Evolutionary conservation across 208 protist species (phyloP).

Genomic region (Porcisia deanei): DNA sequence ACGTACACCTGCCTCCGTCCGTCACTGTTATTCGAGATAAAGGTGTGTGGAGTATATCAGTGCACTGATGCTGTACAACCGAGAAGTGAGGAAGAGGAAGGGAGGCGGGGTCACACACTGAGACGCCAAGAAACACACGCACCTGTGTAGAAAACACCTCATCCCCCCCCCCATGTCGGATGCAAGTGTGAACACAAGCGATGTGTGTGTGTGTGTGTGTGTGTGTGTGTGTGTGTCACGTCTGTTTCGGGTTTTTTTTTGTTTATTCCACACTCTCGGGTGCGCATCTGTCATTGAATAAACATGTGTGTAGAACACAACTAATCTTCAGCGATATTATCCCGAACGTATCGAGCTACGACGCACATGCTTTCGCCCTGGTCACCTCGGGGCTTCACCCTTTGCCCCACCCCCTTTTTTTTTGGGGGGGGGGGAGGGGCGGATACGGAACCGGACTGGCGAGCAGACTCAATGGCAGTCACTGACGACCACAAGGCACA

Average conservation of each 20-base stretch:
- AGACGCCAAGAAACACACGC: background rate
- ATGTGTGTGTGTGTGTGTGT: too few relatives aligned
- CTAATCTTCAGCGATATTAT: background rate
- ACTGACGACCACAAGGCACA: background rate
- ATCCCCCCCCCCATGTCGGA: background rate
- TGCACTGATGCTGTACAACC: background rate
- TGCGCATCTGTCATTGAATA: background rate
- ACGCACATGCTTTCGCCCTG: background rate
- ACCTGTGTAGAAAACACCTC: background rate
- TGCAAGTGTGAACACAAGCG: background rate
- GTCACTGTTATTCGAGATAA: slow-evolving; percentile 24
- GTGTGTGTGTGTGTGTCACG: background rate
- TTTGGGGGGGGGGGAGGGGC: background rate
- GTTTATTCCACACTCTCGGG: background rate
- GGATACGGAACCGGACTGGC: background rate
- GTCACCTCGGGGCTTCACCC: too few relatives aligned
- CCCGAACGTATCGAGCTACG: background rate
- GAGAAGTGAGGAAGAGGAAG: background rate
- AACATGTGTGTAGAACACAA: background rate
- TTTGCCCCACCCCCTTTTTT: background rate
- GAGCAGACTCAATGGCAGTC: background rate
- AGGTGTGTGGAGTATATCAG: background rate
- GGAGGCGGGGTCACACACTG: background rate
- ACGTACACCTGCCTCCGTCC: slow-evolving; percentile 28
- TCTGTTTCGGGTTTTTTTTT: background rate